Evolutionary conservation across 768 basidiomycete species (phyloP).

Genomic region (Tricholoma sp.): DNA sequence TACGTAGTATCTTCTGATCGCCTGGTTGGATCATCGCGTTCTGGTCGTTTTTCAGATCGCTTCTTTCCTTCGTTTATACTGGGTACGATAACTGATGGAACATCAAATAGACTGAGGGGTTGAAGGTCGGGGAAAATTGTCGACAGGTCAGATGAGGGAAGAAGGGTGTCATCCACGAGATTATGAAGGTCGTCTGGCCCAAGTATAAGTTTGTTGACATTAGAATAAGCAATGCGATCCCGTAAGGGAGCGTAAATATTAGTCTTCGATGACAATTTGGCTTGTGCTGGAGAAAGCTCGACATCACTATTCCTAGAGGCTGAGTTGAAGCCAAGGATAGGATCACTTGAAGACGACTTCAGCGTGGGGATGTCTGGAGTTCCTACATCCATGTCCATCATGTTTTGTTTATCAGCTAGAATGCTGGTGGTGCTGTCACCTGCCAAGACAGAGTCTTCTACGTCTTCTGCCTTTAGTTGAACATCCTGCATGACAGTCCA

Average conservation of each 20-base stretch:
- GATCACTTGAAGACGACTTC: conserved; percentile 54
- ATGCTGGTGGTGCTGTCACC: conserved; percentile 11
- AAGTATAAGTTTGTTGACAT: conserved; percentile 47
- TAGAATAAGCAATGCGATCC: conserved; percentile 57
- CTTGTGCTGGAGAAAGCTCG: conserved; percentile 23
- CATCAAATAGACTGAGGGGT: conserved; percentile 51
- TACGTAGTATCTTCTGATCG: conserved; percentile 76
- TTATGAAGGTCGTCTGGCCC: conserved; percentile 38
- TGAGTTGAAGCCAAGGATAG: conserved; percentile 41
- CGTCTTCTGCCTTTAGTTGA: conserved; percentile 39
- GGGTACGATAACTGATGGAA: conserved; percentile 28
- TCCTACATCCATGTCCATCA: conserved; percentile 16
- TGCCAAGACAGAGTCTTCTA: conserved; percentile 49
- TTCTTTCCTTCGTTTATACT: conserved; percentile 36
- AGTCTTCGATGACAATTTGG: conserved; percentile 38
- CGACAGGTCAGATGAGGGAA: conserved; percentile 43
- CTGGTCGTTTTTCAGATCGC: conserved; percentile 54
- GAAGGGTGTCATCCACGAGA: conserved; percentile 20
- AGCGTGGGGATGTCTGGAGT: conserved; percentile 32
- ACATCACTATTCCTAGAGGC: conserved; percentile 33
- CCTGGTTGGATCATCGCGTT: conserved; percentile 67
- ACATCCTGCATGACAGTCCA: conserved; percentile 19
- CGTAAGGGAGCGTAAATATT: conserved; percentile 53
- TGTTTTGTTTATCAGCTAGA: conserved; percentile 16
- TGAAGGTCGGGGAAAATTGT: conserved; percentile 85